These are phyloP conservation scores for Aspergillus sp. DNA, from an alignment of 2,329 filamentous ascomycete genomes.

Conservation along the genomic window DNA sequence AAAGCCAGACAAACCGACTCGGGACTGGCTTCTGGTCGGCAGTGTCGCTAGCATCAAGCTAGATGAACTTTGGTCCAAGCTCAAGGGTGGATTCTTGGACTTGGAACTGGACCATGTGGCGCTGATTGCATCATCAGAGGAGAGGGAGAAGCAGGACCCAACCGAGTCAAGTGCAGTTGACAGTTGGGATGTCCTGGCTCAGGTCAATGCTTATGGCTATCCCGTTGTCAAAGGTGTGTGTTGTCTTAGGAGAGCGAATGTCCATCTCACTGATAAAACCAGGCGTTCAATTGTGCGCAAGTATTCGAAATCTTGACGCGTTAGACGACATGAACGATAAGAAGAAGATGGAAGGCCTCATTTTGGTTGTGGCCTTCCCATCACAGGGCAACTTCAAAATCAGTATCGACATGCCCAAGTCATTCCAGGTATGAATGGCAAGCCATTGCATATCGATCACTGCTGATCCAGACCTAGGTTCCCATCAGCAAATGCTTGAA, in stretches of 20 bases:
- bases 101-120: background rate
- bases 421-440: background rate
- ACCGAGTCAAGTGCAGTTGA: background rate
- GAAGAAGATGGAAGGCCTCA: background rate
- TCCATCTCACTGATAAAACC: background rate
- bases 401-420: background rate
- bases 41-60: background rate
- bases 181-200: background rate
- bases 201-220: background rate
- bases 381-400: background rate
- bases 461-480: background rate
- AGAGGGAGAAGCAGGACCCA: background rate
- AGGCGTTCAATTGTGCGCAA: background rate
- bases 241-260: no score
- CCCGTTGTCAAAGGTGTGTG: background rate
- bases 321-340: background rate
- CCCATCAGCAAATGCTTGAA: background rate
- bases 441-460: background rate
- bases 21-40: background rate
- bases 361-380: background rate
- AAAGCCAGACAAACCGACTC: background rate
- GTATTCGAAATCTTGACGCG: background rate
- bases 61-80: background rate
- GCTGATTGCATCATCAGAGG: background rate
- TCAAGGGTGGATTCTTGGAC: background rate